Evolutionary conservation across 2,329 filamentous ascomycete genomes (phyloP).

Genomic region (Calonectria pauciramosa): DNA sequence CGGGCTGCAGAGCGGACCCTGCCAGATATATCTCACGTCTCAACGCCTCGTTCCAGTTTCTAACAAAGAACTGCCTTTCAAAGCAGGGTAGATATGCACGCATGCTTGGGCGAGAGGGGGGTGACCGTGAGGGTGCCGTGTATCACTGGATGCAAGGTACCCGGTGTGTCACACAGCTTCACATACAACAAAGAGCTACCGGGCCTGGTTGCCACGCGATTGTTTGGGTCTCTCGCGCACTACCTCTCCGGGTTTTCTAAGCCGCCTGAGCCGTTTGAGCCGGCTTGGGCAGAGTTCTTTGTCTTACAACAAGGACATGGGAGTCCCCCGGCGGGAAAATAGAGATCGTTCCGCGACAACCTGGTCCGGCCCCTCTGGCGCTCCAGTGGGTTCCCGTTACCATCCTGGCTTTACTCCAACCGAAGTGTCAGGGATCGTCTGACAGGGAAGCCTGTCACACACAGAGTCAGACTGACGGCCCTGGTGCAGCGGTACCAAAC

Average conservation of each 20-base stretch:
- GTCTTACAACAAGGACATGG: background rate
- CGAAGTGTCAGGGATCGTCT: conserved; percentile 27
- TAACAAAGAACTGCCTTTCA: conserved; percentile 21
- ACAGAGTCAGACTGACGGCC: conserved; percentile 21
- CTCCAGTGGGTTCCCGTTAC: conserved; percentile 26
- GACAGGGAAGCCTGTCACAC: conserved; percentile 29
- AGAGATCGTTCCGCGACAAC: conserved; percentile 35
- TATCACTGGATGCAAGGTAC: conserved; percentile 42
- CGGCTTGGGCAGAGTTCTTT: conserved; percentile 1
- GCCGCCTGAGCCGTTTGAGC: conserved; percentile 30
- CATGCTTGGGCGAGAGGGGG: conserved; percentile 13
- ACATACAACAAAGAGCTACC: conserved; percentile 23
- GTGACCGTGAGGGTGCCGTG: conserved; percentile 28
- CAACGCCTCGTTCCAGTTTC: conserved; percentile 21
- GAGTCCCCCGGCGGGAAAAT: conserved; percentile 28
- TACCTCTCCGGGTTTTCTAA: background rate
- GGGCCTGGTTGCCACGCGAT: conserved; percentile 28
- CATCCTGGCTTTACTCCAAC: conserved; percentile 28
- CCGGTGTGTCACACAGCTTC: conserved; percentile 23
- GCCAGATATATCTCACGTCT: conserved; percentile 39
- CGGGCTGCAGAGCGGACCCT: conserved; percentile 23
- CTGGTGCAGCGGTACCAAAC: conserved; percentile 18
- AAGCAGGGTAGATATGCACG: conserved; percentile 25
- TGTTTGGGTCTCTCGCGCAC: conserved; percentile 33
- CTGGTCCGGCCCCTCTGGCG: conserved; percentile 24